Conservation (phyloP, 2,329 filamentous ascomycete genomes). For the Hypoxylon sp. region DNA sequence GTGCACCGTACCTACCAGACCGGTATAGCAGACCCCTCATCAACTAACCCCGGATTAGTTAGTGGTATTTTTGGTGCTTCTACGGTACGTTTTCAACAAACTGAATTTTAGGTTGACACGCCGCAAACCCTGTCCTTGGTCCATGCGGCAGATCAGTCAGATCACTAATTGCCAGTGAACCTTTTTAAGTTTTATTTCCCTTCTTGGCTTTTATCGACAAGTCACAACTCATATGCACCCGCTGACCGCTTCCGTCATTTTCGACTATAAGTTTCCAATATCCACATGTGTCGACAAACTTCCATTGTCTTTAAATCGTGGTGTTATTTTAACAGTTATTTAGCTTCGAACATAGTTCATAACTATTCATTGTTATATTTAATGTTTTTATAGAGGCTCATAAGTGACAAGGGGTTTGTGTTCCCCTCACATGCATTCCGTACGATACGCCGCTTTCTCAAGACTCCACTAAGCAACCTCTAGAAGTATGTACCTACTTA, state of each 20-base stretch:
- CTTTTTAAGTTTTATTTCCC: conserved; percentile 26
- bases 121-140: conserved; percentile 34
- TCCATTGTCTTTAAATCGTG: neutral
- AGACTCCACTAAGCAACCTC: conserved; percentile 22
- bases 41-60: conserved; percentile 43
- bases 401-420: conserved; percentile 16
- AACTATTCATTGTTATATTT: conserved; percentile 7
- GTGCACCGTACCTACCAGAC: conserved; percentile 5
- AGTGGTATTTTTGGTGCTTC: conserved; percentile 24
- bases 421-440: conserved; percentile 5
- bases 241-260: conserved; percentile 34
- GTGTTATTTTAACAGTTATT: neutral
- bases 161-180: conserved; percentile 27
- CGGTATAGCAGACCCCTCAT: conserved; percentile 16
- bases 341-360: neutral
- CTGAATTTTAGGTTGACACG: conserved; percentile 27
- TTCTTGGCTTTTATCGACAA: conserved; percentile 23
- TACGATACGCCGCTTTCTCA: conserved; percentile 8
- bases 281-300: conserved; percentile 1
- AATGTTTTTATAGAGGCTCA: conserved; percentile 3
- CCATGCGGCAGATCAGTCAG: conserved; percentile 42
- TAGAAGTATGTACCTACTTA: conserved; percentile 23
- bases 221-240: conserved; percentile 18
- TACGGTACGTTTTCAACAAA: conserved; percentile 37
- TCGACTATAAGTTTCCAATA: conserved; percentile 7